Evolutionary conservation across 352 stramenopile species (phyloP).

Genomic region (Globisporangium viniferum): DNA sequence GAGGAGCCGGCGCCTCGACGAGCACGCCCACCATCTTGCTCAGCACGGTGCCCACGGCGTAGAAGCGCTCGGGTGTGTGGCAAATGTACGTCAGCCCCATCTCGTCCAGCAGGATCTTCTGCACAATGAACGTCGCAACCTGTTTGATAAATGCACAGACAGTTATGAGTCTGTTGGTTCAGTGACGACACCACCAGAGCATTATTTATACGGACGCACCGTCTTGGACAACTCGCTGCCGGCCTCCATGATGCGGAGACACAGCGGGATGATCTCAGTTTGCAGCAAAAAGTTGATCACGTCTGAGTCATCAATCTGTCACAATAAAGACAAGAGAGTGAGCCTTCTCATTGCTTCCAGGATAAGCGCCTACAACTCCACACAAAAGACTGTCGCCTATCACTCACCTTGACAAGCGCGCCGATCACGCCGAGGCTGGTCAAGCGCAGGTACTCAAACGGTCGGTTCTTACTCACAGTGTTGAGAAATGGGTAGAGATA

Average conservation of each 20-base stretch:
- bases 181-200: background rate
- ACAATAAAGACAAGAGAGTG: background rate
- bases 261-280: slow-evolving; percentile 99
- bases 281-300: slow-evolving; percentile 99
- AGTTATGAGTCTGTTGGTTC: background rate
- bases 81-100: slow-evolving; percentile 99
- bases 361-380: background rate
- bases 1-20: slow-evolving; percentile 90
- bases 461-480: slow-evolving; percentile 96
- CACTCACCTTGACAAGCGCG: slow-evolving; percentile 93
- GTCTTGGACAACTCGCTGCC: slow-evolving; percentile 98
- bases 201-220: slow-evolving; percentile 22
- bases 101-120: slow-evolving; percentile 99
- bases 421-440: slow-evolving; percentile 98
- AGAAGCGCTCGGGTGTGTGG: slow-evolving; percentile 94
- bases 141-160: slow-evolving; percentile 1
- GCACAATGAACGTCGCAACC: slow-evolving; percentile 99
- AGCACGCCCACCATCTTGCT: slow-evolving; percentile 97
- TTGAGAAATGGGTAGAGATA: slow-evolving; percentile 99
- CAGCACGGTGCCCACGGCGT: slow-evolving; percentile 90
- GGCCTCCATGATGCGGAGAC: slow-evolving; percentile 98
- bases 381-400: too few relatives aligned
- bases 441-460: slow-evolving; percentile 98
- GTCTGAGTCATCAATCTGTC: slow-evolving; percentile 96
- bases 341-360: background rate